These are phyloP conservation scores for Aspergillus proliferans DNA, from an alignment of 2,329 filamentous ascomycete species.

Conservation along the genomic window DNA sequence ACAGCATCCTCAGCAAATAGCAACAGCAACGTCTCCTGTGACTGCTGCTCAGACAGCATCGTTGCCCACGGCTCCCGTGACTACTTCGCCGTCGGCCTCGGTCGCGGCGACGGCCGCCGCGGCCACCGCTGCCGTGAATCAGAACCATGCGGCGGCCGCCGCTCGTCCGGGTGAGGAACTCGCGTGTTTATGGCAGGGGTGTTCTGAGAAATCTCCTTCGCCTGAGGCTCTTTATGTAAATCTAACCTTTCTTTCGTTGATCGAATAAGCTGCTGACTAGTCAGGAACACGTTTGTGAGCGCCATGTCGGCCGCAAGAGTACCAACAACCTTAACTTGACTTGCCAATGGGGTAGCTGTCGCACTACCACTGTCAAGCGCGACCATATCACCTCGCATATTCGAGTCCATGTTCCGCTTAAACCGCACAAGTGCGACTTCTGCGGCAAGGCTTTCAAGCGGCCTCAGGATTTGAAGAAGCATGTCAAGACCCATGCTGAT, in stretches of 20 bases:
- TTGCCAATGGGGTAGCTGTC: conserved; percentile 94
- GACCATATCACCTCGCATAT: conserved; percentile 99
- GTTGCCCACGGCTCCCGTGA: conserved; percentile 11
- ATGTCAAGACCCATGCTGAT: conserved; percentile 97
- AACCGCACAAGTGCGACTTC: conserved; percentile 98
- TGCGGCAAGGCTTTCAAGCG: conserved; percentile 99
- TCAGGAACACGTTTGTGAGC: conserved; percentile 95
- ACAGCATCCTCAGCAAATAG: conserved; percentile 14
- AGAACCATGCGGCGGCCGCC: conserved; percentile 23
- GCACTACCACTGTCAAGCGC: conserved; percentile 95
- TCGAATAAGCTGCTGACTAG: background rate
- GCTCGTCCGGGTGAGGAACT: conserved; percentile 32
- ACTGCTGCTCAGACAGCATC: background rate
- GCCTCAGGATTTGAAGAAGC: conserved; percentile 97
- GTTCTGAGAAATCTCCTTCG: conserved; percentile 53
- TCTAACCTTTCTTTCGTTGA: conserved; percentile 3
- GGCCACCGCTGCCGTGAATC: conserved; percentile 32
- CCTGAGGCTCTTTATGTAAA: conserved; percentile 59
- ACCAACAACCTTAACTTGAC: conserved; percentile 98
- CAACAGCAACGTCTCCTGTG: conserved; percentile 17
- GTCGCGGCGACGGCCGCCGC: conserved; percentile 30
- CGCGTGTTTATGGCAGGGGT: conserved; percentile 57
- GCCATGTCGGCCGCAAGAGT: conserved; percentile 96
- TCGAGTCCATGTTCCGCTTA: conserved; percentile 94
- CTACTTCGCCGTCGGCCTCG: conserved; percentile 22